Evolutionary conservation across 176 grass and related monocot species (phyloP).

Genomic region (Zea mays): Zm-B73-REFERENCE-NAM-5.0 NC_050096.1:282025501-282026000

Average conservation of each 20-base stretch:
- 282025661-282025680: constrained; percentile 4
- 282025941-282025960: not conserved
- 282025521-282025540: constrained; percentile 84
- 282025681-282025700: constrained; percentile 67
- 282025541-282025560: constrained; percentile 78
- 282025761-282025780: constrained; percentile 77
- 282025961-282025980: not conserved
- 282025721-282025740: constrained; percentile 93
- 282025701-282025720: constrained; percentile 84
- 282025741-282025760: constrained; percentile 87
- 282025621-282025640: constrained; percentile 12
- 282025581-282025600: constrained; percentile 86
- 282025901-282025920: not conserved
- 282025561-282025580: constrained; percentile 79
- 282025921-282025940: constrained; percentile 15
- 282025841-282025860: constrained; percentile 63
- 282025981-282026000: constrained; percentile 16
- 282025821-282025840: constrained; percentile 68
- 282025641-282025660: not conserved
- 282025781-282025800: constrained; percentile 72
- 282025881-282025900: constrained; percentile 16
- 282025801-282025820: constrained; percentile 55
- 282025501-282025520: constrained; percentile 74
- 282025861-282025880: not conserved
- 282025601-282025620: constrained; percentile 48